Evolutionary conservation across 106 monocot genomes (phyloP).

Genomic region (Allium sativum): DNA sequence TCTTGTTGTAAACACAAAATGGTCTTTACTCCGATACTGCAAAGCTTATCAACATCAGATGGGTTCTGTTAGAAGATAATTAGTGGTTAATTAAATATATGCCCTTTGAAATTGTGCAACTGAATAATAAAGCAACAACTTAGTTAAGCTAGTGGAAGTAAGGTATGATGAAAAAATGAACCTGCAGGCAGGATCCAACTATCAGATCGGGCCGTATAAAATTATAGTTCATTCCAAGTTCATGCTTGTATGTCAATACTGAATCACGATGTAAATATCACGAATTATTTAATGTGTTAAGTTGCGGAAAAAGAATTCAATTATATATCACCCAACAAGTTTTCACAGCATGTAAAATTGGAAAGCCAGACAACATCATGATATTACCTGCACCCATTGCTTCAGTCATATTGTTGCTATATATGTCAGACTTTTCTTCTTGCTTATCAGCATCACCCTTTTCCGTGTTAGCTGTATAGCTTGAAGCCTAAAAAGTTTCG

Average conservation of each 20-base stretch:
- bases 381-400: slow-evolving; percentile 92
- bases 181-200: slow-evolving; percentile 95
- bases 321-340: neutral
- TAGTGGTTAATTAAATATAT: neutral
- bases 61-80: slow-evolving; percentile 42
- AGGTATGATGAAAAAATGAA: slow-evolving; percentile 12
- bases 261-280: slow-evolving; percentile 10
- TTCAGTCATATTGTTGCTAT: slow-evolving; percentile 84
- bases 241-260: slow-evolving; percentile 93
- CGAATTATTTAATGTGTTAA: neutral
- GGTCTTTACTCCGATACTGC: slow-evolving; percentile 78
- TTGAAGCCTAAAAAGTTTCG: slow-evolving; percentile 36
- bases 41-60: slow-evolving; percentile 89
- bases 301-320: neutral
- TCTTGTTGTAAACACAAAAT: slow-evolving; percentile 96
- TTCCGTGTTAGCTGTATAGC: slow-evolving; percentile 42
- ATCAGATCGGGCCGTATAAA: slow-evolving; percentile 88
- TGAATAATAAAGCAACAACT: neutral
- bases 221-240: slow-evolving; percentile 94
- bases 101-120: neutral
- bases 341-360: neutral
- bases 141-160: too few relatives aligned
- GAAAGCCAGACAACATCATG: slow-evolving; percentile 4
- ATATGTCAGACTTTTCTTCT: slow-evolving; percentile 63
- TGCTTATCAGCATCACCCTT: slow-evolving; percentile 27